Conservation (phyloP, 345 rosid genomes). For the Hibiscus mutabilis region DNA sequence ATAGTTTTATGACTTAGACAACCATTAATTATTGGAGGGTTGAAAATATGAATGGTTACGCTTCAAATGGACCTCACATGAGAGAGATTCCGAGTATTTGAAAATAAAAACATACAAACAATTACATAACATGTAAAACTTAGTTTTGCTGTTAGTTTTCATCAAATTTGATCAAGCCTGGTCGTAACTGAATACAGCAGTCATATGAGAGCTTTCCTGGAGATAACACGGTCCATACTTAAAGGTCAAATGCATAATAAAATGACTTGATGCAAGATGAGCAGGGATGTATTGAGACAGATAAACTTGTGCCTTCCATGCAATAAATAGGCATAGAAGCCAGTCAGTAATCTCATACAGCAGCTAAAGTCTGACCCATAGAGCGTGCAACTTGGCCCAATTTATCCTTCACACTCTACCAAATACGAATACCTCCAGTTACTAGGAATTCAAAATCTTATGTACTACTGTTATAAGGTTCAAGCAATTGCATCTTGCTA, state of each 20-base stretch:
- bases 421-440: background rate
- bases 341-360: constrained; percentile 26
- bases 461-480: background rate
- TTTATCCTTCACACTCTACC: constrained; percentile 45
- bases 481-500: background rate
- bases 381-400: constrained; percentile 53
- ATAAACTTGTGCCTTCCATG: background rate
- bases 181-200: background rate
- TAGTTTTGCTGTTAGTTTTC: background rate
- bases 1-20: background rate
- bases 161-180: background rate
- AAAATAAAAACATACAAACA: background rate
- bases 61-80: background rate
- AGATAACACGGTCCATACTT: background rate
- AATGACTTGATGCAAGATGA: background rate
- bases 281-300: background rate
- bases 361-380: constrained; percentile 24
- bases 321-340: background rate
- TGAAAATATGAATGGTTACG: background rate
- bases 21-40: constrained; percentile 15
- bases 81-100: background rate
- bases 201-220: background rate
- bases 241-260: background rate
- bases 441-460: background rate
- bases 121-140: background rate